Percentiles rank a stretch among this genome's conserved stretches.
phyloP scores from a whole-genome alignment of 1,139 yeast genomes.

The Geotrichum histeridarum region DNA sequence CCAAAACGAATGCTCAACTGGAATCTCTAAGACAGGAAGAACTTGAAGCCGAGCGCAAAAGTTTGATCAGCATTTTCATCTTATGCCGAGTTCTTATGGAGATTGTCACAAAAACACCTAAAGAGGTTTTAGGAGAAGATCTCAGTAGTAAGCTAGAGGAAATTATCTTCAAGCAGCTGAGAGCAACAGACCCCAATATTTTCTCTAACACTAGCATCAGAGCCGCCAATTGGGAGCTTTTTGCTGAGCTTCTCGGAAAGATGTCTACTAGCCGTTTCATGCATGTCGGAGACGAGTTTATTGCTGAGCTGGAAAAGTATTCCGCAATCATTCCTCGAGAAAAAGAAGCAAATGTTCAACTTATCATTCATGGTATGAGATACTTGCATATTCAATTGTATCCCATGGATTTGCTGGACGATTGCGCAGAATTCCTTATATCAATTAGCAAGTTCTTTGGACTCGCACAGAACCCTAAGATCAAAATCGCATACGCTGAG shows the following conservation, averaged over 20 bases:
- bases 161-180: conserved; percentile 83
- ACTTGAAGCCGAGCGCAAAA: conserved; percentile 79
- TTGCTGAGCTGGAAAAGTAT: conserved; percentile 78
- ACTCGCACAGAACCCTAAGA: conserved; percentile 51
- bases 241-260: conserved; percentile 82
- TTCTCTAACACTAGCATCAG: conserved; percentile 66
- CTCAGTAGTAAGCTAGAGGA: conserved; percentile 83
- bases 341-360: conserved; percentile 66
- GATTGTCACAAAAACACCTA: conserved; percentile 81
- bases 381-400: conserved; percentile 68
- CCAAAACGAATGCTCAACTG: conserved; percentile 5
- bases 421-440: conserved; percentile 80
- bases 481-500: conserved; percentile 73
- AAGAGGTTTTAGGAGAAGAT: conserved; percentile 68
- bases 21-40: conserved; percentile 44
- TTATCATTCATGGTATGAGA: conserved; percentile 87
- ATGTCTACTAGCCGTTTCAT: conserved; percentile 82
- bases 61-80: conserved; percentile 79
- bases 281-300: conserved; percentile 87
- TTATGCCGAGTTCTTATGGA: conserved; percentile 91
- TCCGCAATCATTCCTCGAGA: conserved; percentile 49
- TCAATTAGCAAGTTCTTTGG: conserved; percentile 80
- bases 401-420: conserved; percentile 87
- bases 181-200: conserved; percentile 75
- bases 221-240: conserved; percentile 88